Percentiles rank a stretch among this genome's conserved stretches.
These are phyloP conservation scores for Neocucurbitaria cava DNA, from an alignment of 2,329 filamentous ascomycete species.

Conservation along the genomic window DNA sequence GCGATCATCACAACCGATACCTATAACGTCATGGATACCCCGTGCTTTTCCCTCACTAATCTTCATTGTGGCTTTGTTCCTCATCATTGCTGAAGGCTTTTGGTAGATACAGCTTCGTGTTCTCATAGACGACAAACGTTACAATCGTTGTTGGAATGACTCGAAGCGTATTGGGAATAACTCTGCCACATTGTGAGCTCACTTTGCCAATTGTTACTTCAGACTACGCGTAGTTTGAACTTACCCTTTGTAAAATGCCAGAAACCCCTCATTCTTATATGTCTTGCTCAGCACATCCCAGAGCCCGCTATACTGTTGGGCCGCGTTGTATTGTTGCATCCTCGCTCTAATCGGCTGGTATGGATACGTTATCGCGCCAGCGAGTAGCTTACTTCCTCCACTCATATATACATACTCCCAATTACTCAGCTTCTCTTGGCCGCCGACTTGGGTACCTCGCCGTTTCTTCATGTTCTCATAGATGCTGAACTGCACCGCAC, in stretches of 20 bases:
- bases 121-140: slow-evolving; percentile 97
- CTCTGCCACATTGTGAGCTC: slow-evolving; percentile 37
- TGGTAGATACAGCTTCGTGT: slow-evolving; percentile 76
- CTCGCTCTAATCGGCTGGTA: slow-evolving; percentile 91
- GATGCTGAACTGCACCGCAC: slow-evolving; percentile 93
- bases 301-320: slow-evolving; percentile 74
- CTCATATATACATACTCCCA: slow-evolving; percentile 82
- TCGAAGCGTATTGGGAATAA: slow-evolving; percentile 86
- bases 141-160: slow-evolving; percentile 96
- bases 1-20: background rate
- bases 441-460: slow-evolving; percentile 52
- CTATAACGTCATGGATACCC: background rate
- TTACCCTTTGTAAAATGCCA: slow-evolving; percentile 87
- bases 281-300: slow-evolving; percentile 75
- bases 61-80: slow-evolving; percentile 38
- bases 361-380: slow-evolving; percentile 89
- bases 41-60: slow-evolving; percentile 2
- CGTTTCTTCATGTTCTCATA: slow-evolving; percentile 80
- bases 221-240: slow-evolving; percentile 30
- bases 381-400: slow-evolving; percentile 82
- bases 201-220: background rate
- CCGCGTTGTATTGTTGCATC: slow-evolving; percentile 87
- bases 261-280: slow-evolving; percentile 78
- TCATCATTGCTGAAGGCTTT: slow-evolving; percentile 48
- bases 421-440: slow-evolving; percentile 64